phyloP scores from a whole-genome alignment of 495 filamentous ascomycete genomes.

The Aspergillus incahuasiensis region DNA sequence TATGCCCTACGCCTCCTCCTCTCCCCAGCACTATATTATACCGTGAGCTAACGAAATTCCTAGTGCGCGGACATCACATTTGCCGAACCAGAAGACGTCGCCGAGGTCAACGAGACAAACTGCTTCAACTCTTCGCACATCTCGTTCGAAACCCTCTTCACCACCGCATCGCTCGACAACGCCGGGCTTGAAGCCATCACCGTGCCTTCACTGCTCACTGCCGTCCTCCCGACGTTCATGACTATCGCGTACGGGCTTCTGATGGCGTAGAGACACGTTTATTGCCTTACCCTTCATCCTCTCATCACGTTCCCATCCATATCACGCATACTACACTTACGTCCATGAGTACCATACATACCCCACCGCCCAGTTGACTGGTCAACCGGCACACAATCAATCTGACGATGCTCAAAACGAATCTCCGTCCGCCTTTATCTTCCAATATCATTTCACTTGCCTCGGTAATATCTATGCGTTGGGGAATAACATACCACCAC shows the following conservation, averaged over 20 bases:
- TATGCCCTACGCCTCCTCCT: slow-evolving; percentile 43
- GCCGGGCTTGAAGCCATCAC: slow-evolving; percentile 15
- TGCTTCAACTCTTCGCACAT: slow-evolving; percentile 80
- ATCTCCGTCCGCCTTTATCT: not conserved
- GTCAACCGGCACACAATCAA: not conserved
- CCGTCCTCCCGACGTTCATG: slow-evolving; percentile 23
- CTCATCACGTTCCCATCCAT: too few species aligned
- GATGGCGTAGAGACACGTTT: slow-evolving; percentile 26
- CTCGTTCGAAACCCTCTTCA: slow-evolving; percentile 71
- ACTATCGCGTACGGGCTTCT: slow-evolving; percentile 18
- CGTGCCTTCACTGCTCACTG: slow-evolving; percentile 4
- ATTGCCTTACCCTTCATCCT: too few species aligned
- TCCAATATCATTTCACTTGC: too few species aligned
- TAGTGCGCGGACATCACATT: slow-evolving; percentile 93
- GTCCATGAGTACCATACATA: slow-evolving; percentile 17
- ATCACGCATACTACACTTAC: slow-evolving; percentile 19
- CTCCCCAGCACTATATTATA: too few species aligned
- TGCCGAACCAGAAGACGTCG: slow-evolving; percentile 67
- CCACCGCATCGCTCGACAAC: slow-evolving; percentile 52
- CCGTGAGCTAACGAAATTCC: slow-evolving; percentile 16
- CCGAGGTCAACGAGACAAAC: slow-evolving; percentile 68
- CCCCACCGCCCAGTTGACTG: slow-evolving; percentile 13
- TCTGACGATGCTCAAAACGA: not conserved
- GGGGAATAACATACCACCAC: not conserved
- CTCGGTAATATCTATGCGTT: not conserved